Conservation (phyloP, 441 rosid genomes). For the Bocquillonia castaneifolia region DNA sequence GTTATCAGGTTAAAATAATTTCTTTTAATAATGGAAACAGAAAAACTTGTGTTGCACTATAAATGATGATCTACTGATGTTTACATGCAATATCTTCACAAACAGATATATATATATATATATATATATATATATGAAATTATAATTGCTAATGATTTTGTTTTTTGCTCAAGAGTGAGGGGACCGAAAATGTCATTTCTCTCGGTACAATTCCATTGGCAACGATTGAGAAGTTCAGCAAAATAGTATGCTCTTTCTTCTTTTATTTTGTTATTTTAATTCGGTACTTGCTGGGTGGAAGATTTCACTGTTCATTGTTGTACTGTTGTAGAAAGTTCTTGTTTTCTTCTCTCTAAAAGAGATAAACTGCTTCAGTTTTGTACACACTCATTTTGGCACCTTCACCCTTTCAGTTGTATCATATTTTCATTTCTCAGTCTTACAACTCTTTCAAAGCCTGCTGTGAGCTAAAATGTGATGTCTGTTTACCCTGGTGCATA, state of each 20-base stretch:
- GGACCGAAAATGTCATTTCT: constrained; percentile 61
- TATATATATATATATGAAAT: constrained; percentile 9
- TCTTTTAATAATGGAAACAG: neutral
- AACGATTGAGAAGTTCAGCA: constrained; percentile 87
- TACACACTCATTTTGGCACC: neutral
- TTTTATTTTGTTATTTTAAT: constrained; percentile 12
- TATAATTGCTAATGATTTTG: constrained; percentile 16
- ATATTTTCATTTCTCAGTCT: neutral
- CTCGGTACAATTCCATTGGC: constrained; percentile 84
- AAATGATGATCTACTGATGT: neutral
- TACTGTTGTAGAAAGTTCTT: neutral
- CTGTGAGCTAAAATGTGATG: neutral
- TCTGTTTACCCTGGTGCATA: neutral
- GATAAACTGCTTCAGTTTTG: neutral
- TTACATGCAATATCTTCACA: neutral
- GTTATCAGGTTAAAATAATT: neutral
- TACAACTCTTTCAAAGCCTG: neutral
- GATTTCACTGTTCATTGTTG: neutral
- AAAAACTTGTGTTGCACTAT: neutral
- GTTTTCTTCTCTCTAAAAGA: neutral
- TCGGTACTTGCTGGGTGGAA: neutral
- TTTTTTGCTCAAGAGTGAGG: constrained; percentile 58
- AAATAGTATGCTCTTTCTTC: constrained; percentile 48
- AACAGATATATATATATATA: neutral
- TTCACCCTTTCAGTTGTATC: neutral